Evolutionary conservation across 164 flowering plant species (phyloP), one percentile per base, ranked within the genome.

Genomic region (Stephania cephalantha): DNA sequence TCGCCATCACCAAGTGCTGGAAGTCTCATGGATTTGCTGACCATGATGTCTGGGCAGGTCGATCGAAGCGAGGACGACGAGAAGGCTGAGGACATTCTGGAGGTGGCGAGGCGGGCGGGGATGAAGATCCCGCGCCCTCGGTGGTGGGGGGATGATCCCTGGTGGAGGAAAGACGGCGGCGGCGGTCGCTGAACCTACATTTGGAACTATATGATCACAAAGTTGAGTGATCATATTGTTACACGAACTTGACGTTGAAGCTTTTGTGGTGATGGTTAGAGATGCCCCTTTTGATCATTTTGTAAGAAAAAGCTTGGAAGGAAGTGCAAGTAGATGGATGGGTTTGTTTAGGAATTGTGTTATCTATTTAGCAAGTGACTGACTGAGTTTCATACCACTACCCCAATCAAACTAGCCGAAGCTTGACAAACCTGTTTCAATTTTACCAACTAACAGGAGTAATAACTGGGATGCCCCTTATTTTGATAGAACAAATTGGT

Each of bases 121-220:
- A 69, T 82, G 78, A 73, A 73, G 12, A 73, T 84, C 63, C 79
- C 84, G 48, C 78, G 52, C 68, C 85, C 79, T 61, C 67, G 77
- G 10, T 81, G 81, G 81, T 73, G 79, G 79, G 35, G n/a, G 18
- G 67, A 67, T 30, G 71, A 17, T 18, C 42, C 42, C 25, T 25
- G 25, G 42, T 35, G 5, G 10, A 63, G 18, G 64, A 58, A 58
- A 4, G 64, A 58, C 5, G 64, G n/a, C 64, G 25, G 25, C 25
- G 25, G 25, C 17, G 18, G 61, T 55, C 61, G 18, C 61, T 55
- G 18, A 17, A 25, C 25, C 0, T 25, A 25, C 25, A 25, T 25
- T 25, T 0, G 25, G 0, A 25, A 25, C 25, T 0, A 25, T 25
- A 25, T 25, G 25, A 25, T 25, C 25, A 25, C 25, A 25, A 25